Conservation (phyloP, 352 stramenopile genomes). For the Phytophthora crassamura region DNA sequence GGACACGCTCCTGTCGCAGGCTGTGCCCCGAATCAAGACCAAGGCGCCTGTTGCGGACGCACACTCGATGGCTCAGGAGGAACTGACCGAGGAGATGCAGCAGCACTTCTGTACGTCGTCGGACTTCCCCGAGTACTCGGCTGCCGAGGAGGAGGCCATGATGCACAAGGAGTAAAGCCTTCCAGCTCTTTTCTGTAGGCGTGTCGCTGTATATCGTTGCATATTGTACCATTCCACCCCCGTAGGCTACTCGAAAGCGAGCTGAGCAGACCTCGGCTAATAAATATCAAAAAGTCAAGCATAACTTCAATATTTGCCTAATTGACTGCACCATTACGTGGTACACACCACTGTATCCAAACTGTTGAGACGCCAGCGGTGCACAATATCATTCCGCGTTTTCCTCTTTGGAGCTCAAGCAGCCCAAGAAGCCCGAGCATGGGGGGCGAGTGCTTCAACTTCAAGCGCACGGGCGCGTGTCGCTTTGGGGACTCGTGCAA, state of each 20-base stretch:
- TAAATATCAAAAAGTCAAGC: too few relatives aligned
- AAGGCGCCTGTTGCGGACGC: conserved; percentile 8
- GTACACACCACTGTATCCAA: too few relatives aligned
- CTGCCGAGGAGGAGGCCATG: conserved; percentile 52
- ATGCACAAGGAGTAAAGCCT: conserved; percentile 28
- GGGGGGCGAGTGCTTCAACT: conserved; percentile 26
- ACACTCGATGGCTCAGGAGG: conserved; percentile 33
- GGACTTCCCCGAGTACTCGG: conserved; percentile 59
- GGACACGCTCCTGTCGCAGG: conserved; percentile 48
- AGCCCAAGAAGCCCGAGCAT: background rate
- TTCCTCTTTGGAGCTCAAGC: too few relatives aligned
- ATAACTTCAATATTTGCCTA: too few relatives aligned
- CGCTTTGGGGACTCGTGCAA: conserved; percentile 34
- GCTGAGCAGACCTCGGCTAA: too few relatives aligned
- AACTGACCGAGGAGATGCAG: conserved; percentile 45
- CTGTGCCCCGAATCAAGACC: conserved; percentile 22
- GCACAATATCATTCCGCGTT: too few relatives aligned
- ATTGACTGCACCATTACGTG: too few relatives aligned
- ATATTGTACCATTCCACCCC: too few relatives aligned
- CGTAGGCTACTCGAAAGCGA: too few relatives aligned
- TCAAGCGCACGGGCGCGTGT: conserved; percentile 31
- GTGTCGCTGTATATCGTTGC: too few relatives aligned
- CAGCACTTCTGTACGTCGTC: conserved; percentile 53
- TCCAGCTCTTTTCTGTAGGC: background rate
- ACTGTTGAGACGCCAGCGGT: too few relatives aligned